Conservation (phyloP, 2,329 filamentous ascomycete species). For the Parascedosporium putredinis region DNA sequence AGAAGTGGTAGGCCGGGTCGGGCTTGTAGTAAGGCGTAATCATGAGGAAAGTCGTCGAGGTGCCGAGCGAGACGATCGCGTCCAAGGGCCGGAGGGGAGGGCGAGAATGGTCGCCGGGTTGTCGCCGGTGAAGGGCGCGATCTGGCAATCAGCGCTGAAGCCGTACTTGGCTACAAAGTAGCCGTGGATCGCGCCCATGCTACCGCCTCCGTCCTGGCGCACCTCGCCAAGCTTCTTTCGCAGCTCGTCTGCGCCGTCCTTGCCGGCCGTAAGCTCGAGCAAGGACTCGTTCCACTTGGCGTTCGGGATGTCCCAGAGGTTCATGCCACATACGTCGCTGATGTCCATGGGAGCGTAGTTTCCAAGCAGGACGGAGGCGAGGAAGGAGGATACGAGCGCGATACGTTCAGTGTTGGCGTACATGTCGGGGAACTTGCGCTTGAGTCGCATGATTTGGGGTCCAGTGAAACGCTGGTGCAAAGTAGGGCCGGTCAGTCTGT, state of each 20-base stretch:
- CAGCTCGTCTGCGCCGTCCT: conserved; percentile 49
- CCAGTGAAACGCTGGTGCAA: conserved; percentile 76
- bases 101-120: conserved; percentile 93
- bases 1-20: conserved; percentile 88
- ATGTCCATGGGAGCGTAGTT: conserved; percentile 83
- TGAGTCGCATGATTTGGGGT: conserved; percentile 88
- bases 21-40: conserved; percentile 85
- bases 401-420: conserved; percentile 76
- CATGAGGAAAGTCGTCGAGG: conserved; percentile 96
- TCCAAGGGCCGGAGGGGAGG: conserved; percentile 79
- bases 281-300: conserved; percentile 66
- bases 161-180: conserved; percentile 77
- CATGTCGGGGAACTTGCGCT: conserved; percentile 66
- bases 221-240: conserved; percentile 72
- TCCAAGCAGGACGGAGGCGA: conserved; percentile 83
- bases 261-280: conserved; percentile 59
- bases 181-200: conserved; percentile 61
- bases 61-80: conserved; percentile 89
- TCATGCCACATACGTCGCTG: conserved; percentile 91
- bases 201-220: conserved; percentile 66
- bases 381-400: conserved; percentile 88
- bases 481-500: too few species aligned
- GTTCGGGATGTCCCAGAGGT: conserved; percentile 79
- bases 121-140: conserved; percentile 87
- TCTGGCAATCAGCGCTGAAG: conserved; percentile 62